A percentile compares a stretch with the other conserved stretches of the same genome.
Conservation (phyloP, 2,329 filamentous ascomycete genomes). For the Epichloe bromicola region DNA sequence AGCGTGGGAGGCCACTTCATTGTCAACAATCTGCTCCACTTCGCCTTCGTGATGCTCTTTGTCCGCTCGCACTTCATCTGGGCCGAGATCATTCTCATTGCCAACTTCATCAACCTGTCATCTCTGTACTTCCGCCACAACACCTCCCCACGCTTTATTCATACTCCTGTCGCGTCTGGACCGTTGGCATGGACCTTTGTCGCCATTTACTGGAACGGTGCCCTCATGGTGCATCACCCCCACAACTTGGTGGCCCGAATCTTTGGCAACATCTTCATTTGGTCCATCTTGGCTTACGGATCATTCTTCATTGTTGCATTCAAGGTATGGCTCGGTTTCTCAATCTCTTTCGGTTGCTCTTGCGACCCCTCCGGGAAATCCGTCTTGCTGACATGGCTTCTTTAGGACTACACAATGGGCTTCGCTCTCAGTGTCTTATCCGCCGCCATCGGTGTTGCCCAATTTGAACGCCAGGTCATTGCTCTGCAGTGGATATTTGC, state of each 20-base stretch:
- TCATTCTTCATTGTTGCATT: slow-evolving; percentile 60
- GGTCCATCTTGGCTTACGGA: slow-evolving; percentile 68
- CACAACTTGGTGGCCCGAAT: slow-evolving; percentile 57
- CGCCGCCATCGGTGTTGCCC: slow-evolving; percentile 63
- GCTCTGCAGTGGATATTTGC: slow-evolving; percentile 90
- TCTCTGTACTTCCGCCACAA: slow-evolving; percentile 71
- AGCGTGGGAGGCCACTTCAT: slow-evolving; percentile 78
- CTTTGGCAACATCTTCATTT: slow-evolving; percentile 78
- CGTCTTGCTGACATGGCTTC: background rate
- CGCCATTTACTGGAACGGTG: slow-evolving; percentile 80
- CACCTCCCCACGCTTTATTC: slow-evolving; percentile 59
- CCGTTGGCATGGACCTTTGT: slow-evolving; percentile 78
- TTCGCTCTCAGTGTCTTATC: slow-evolving; percentile 63
- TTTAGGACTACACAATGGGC: slow-evolving; percentile 61
- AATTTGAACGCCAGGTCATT: slow-evolving; percentile 59
- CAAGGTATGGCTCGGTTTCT: slow-evolving; percentile 38
- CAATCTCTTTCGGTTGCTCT: background rate
- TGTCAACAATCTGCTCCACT: slow-evolving; percentile 69
- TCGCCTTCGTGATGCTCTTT: slow-evolving; percentile 74
- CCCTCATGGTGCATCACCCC: slow-evolving; percentile 62
- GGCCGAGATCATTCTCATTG: slow-evolving; percentile 60
- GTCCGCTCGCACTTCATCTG: slow-evolving; percentile 62
- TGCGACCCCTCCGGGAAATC: background rate
- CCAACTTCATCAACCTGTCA: slow-evolving; percentile 74
- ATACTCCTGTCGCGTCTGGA: slow-evolving; percentile 60